phyloP scores from a whole-genome alignment of 441 rosid species.

The Codiaeum variegatum region DNA sequence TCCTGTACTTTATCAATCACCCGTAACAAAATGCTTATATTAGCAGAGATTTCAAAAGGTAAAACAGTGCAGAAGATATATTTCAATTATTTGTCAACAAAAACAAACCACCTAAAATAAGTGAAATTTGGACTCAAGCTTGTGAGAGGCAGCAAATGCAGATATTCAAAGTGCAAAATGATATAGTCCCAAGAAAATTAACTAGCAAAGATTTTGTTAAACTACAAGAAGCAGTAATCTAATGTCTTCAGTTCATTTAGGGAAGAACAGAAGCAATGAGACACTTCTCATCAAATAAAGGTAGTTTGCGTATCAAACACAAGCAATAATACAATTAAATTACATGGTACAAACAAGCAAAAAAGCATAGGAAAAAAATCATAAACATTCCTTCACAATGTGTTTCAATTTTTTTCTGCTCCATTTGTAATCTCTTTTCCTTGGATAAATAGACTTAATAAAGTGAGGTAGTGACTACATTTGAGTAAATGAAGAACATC shows the following conservation, averaged over 20 bases:
- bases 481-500: neutral
- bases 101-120: neutral
- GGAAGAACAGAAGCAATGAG: neutral
- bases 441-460: neutral
- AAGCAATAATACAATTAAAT: neutral
- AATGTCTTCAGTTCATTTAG: neutral
- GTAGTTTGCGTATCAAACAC: neutral
- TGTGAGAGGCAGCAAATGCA: neutral
- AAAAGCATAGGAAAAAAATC: neutral
- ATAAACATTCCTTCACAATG: neutral
- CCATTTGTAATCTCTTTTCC: neutral
- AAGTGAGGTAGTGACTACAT: neutral
- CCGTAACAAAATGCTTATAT: conserved; percentile 26
- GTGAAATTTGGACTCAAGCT: neutral
- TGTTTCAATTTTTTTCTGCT: neutral
- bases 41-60: neutral
- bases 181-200: neutral
- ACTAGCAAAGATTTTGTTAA: neutral
- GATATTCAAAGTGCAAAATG: neutral
- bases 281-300: neutral
- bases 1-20: conserved; percentile 81
- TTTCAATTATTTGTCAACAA: neutral
- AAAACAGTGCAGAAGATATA: neutral
- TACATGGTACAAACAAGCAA: neutral
- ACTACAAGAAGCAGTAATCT: neutral